phyloP scores from a whole-genome alignment of 2,329 filamentous ascomycete genomes.

The Aureobasidium sp. region DNA sequence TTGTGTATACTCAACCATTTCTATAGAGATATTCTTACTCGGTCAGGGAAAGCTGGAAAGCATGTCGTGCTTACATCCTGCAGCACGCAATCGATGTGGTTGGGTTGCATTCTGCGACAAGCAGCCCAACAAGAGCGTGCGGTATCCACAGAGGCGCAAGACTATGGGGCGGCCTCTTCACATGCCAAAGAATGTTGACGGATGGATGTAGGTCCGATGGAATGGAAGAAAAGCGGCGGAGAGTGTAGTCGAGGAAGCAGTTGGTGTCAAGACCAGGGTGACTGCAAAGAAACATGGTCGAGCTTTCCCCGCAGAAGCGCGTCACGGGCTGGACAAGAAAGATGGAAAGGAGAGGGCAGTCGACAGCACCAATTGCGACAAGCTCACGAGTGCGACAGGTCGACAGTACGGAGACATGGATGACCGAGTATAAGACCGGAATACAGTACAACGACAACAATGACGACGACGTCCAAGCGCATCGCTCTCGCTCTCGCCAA shows the following conservation, averaged over 20 bases:
- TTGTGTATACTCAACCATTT: neutral
- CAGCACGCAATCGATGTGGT: neutral
- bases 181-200: too few relatives aligned
- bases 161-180: too few relatives aligned
- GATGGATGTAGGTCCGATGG: too few relatives aligned
- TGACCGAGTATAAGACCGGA: neutral
- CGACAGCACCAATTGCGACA: neutral
- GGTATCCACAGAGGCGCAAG: too few relatives aligned
- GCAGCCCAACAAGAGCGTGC: too few relatives aligned
- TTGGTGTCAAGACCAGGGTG: neutral
- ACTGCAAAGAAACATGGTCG: neutral
- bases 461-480: neutral
- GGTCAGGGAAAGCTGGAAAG: neutral
- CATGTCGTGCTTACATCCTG: constrained; percentile 1
- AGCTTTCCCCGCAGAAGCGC: constrained; percentile 5
- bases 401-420: neutral
- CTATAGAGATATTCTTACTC: neutral
- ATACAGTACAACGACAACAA: neutral
- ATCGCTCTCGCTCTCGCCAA: constrained; percentile 57
- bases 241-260: too few relatives aligned
- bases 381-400: too few relatives aligned
- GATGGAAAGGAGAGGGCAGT: neutral
- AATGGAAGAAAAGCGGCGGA: too few relatives aligned
- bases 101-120: neutral
- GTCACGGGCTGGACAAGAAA: neutral